phyloP scores from a whole-genome alignment of 192 early-diverging fungal species.

The Rhizophagus clarus region DNA sequence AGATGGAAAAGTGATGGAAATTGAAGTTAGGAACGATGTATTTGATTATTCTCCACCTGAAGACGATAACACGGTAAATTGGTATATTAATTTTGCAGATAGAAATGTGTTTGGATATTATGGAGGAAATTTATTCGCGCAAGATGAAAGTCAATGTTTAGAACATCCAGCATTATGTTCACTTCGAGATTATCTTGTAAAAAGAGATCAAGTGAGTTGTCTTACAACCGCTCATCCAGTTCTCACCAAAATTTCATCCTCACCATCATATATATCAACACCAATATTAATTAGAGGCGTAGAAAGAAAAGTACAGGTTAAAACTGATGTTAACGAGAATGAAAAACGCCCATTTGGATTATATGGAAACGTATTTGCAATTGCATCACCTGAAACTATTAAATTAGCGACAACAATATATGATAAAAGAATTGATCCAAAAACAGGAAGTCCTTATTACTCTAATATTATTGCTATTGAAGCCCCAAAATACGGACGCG shows the following conservation, averaged over 20 bases:
- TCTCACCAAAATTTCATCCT: neutral
- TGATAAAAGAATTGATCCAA: constrained; percentile 21
- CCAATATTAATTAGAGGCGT: constrained; percentile 28
- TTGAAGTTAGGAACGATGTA: constrained; percentile 7
- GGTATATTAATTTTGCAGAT: constrained; percentile 32
- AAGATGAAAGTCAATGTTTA: constrained; percentile 29
- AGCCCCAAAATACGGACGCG: constrained; percentile 29
- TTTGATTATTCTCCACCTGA: constrained; percentile 26
- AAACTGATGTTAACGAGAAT: constrained; percentile 15
- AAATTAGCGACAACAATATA: constrained; percentile 16
- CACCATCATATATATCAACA: neutral
- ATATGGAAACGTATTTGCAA: constrained; percentile 26
- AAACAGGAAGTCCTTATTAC: neutral
- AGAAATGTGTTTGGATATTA: constrained; percentile 28
- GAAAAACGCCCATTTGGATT: constrained; percentile 7
- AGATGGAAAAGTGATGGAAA: neutral
- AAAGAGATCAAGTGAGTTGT: neutral
- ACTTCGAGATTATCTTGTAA: neutral
- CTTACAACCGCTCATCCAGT: neutral
- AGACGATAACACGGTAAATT: constrained; percentile 10
- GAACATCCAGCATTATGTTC: constrained; percentile 29
- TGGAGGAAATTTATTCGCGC: constrained; percentile 21
- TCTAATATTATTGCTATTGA: constrained; percentile 33
- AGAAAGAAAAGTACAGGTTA: constrained; percentile 7
- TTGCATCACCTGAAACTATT: neutral